Base-by-base conservation (phyloP, 371 early-diverging fungal genomes). In the Sporodiniella umbellata region DNA sequence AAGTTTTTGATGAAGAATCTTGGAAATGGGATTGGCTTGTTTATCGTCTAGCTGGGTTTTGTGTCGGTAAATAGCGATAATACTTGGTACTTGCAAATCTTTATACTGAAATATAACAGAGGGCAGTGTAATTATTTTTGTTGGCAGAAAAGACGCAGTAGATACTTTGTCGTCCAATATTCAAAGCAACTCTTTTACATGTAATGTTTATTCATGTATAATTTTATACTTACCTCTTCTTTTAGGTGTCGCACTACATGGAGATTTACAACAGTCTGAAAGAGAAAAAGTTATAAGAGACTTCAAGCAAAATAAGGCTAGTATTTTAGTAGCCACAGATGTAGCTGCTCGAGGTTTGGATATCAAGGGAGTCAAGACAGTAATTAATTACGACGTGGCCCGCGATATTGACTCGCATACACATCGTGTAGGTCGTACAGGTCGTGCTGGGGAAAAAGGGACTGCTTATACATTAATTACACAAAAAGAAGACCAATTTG, bases 281-380 rank as follows among this genome's bases (percentile, higher is more conserved):
- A 90, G 99, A 63, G 97, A 97, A 55, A 86, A 89, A 58, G 96
- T 93, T 5, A 78, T 97, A 50, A 70, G 83, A 42, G 85, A 91
- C 57, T 95, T 94, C 76, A 86, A 84, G 46, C 46, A 56, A 8
- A 85, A 79, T 53, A 72, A 68, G 42, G 82, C 82, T 58, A 77
- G 87, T n/a, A 83, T 94, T 25, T 68, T 99, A 52, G 88, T 99
- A 39, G 99, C 99, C 3, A 99, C 99, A 0, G 99, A 99, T 71
- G 98, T 99, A 11, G 99, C 99, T 31, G 95, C 95, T 8, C 83
- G 98, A 63, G 98, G 98, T 51, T 72, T 96, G 30, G 98, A 92
- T 55, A 89, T 92, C 53, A 83, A 86, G 38, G 45, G 76, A 1
- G 79, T 90, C 7, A 80, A 83, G 23, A 80, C 73, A 0, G 89